phyloP scores from a whole-genome alignment of 2,329 filamentous ascomycete species.

The Paramyrothecium roridum region DNA sequence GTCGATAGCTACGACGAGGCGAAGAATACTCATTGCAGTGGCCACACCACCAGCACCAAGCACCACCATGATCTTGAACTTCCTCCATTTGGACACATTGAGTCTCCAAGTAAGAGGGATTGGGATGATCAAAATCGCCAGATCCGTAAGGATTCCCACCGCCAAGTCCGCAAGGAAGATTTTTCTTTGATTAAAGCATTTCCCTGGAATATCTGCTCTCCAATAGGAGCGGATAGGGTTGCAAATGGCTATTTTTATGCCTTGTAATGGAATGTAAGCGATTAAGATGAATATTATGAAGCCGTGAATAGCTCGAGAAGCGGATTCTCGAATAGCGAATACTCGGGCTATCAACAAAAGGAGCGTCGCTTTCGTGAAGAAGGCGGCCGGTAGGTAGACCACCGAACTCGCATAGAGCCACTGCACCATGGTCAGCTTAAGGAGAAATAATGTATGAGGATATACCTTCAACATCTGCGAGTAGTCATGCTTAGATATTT shows the following conservation, averaged over 20 bases:
- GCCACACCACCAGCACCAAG: not conserved
- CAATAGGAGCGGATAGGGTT: not conserved
- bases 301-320: not conserved
- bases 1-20: not conserved
- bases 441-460: not conserved
- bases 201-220: not conserved
- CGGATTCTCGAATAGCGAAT: not conserved
- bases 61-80: not conserved
- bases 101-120: not conserved
- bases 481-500: not conserved
- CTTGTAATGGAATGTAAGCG: not conserved
- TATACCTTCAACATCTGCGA: not conserved
- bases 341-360: not conserved
- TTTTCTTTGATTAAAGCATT: not conserved
- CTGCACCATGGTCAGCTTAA: not conserved
- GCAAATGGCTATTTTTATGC: not conserved
- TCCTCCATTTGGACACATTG: not conserved
- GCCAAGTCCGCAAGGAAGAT: not conserved
- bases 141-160: not conserved
- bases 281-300: not conserved
- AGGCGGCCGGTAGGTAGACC: not conserved
- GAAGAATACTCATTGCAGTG: not conserved
- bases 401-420: not conserved
- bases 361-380: not conserved
- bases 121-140: not conserved